Evolutionary conservation across 768 basidiomycete genomes (phyloP), one percentile per base, ranked within the genome.

Genomic region (Rickenella mellea): DNA sequence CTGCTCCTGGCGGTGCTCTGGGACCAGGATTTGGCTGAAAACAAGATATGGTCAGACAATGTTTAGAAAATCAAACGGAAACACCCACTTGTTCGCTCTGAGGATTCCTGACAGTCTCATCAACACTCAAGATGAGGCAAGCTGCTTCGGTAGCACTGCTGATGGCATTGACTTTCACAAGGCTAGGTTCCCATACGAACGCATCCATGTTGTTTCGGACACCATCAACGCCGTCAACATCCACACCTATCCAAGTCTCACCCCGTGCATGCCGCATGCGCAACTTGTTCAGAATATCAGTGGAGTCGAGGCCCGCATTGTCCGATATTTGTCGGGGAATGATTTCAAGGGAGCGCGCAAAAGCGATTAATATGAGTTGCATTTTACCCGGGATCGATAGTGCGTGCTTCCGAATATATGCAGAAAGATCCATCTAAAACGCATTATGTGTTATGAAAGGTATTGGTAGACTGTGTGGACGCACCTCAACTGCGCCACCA

Each of bases 301-400:
- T 98, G 2, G 96, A 92, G 63, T 99, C 96, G 24, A 98, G 66
- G 17, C 96, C 96, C 7, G 96, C 96, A 55, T 99, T 99, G 62
- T 98, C 94, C 60, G 89, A 97, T 45, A 99, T 97, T 60, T 98
- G 94, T 24, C 96, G 81, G 22, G 96, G 96, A 56, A 99, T 97
- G 50, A 96, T 80, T 65, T 99, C 96, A 27, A 99, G 75, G 0
- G 96, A 91, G 59, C 94, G 94, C 41, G 96, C 96, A 55, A 96
- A 94, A 1, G 94, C 86, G n/a, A 78, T 74, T 60, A 97, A 80
- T 54, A 99, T 83, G 33, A 98, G 69, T 56, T 99, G 96, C 44
- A 83, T 77, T 66, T 98, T 98, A 37, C 94, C 96, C 22, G 93
- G 86, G 55, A 99, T 96, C 11, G 85, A 82, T 22, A 94, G 70